Percentiles rank a stretch among this genome's conserved stretches.
Evolutionary conservation across 306 rosid genomes (phyloP).

Genomic region (Prunus campanulata): DNA sequence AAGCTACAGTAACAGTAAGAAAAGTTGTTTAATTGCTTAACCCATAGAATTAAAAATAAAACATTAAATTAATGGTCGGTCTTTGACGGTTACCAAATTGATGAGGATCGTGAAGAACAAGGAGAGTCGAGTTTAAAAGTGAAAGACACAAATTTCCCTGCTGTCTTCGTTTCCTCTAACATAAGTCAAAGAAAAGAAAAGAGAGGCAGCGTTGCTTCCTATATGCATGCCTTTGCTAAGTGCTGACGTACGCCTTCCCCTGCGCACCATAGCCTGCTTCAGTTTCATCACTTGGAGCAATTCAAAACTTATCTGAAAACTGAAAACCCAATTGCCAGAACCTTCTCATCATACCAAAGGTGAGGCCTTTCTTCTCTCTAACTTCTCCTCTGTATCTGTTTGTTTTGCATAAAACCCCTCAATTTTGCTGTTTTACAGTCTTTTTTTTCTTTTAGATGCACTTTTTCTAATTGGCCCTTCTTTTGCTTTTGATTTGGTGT

Average conservation of each 20-base stretch:
- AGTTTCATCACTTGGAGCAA: neutral
- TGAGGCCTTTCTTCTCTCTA: neutral
- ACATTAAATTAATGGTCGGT: neutral
- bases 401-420: neutral
- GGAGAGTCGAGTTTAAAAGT: neutral
- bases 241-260: neutral
- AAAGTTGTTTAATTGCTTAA: too few relatives aligned
- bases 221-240: conserved; percentile 4
- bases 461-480: neutral
- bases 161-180: neutral
- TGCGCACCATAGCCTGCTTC: conserved; percentile 3
- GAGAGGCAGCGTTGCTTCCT: conserved; percentile 3
- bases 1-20: too few relatives aligned
- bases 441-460: neutral
- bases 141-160: neutral
- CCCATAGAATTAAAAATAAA: neutral
- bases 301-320: neutral
- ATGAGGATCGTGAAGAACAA: neutral
- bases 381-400: neutral
- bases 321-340: conserved; percentile 14
- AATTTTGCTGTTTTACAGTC: neutral
- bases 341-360: conserved; percentile 4
- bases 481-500: neutral
- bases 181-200: neutral
- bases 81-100: conserved; percentile 3